These are phyloP conservation scores for Podosphaera fusca DNA, from an alignment of 2,329 filamentous ascomycete species.

Conservation along the genomic window DNA sequence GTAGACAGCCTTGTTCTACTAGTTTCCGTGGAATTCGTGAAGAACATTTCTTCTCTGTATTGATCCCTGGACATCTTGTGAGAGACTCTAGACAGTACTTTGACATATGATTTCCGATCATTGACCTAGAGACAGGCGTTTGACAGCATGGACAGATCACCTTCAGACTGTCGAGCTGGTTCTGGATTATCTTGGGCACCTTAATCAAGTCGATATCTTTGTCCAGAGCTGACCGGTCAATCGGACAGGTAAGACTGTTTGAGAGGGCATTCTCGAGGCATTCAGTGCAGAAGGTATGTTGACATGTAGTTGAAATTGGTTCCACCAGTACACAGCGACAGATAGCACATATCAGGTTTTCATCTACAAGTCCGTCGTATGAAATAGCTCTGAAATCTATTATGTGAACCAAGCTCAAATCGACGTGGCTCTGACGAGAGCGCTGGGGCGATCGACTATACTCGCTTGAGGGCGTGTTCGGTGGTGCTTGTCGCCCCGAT, in stretches of 20 bases:
- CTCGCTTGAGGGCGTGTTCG: slow-evolving; percentile 4
- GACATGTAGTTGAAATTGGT: slow-evolving; percentile 36
- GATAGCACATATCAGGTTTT: slow-evolving; percentile 20
- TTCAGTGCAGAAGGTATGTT: slow-evolving; percentile 39
- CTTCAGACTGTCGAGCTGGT: slow-evolving; percentile 34
- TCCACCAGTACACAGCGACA: slow-evolving; percentile 37
- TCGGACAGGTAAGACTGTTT: slow-evolving; percentile 27
- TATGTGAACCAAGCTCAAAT: slow-evolving; percentile 7
- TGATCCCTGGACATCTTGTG: slow-evolving; percentile 26
- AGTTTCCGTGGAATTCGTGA: slow-evolving; percentile 29
- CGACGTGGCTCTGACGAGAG: neutral
- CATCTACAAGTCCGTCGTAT: slow-evolving; percentile 17
- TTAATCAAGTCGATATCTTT: slow-evolving; percentile 14
- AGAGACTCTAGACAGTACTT: slow-evolving; percentile 32
- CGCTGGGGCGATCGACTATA: slow-evolving; percentile 2
- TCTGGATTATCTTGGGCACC: slow-evolving; percentile 25
- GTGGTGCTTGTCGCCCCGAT: neutral
- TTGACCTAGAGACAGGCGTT: slow-evolving; percentile 26
- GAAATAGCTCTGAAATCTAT: slow-evolving; percentile 17
- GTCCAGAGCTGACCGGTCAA: slow-evolving; percentile 28
- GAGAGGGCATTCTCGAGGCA: slow-evolving; percentile 26
- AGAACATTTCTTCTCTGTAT: slow-evolving; percentile 23
- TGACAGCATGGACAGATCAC: slow-evolving; percentile 38
- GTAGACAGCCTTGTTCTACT: slow-evolving; percentile 28
- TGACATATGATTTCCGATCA: slow-evolving; percentile 31